phyloP scores from a whole-genome alignment of 495 filamentous ascomycete genomes.

The Glutinoglossum americanum region DNA sequence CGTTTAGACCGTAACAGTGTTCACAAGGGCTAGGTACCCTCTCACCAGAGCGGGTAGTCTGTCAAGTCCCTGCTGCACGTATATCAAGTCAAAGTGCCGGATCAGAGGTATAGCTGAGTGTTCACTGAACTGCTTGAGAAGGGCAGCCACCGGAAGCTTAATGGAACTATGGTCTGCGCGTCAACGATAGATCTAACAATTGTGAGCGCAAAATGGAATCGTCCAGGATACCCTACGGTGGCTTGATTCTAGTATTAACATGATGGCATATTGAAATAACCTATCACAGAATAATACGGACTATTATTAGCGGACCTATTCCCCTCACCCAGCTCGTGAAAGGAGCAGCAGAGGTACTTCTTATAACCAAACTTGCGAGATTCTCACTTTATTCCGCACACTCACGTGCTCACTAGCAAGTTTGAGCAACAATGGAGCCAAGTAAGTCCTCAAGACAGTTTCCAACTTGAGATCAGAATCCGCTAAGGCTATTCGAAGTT shows the following conservation, averaged over 20 bases:
- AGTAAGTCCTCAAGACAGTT: conserved; percentile 48
- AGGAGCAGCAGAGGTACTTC: neutral
- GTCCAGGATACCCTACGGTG: conserved; percentile 18
- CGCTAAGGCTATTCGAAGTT: conserved; percentile 70
- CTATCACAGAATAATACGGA: conserved; percentile 11
- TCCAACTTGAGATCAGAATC: conserved; percentile 68
- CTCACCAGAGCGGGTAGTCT: conserved; percentile 28
- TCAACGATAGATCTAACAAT: conserved; percentile 5
- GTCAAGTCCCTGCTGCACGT: conserved; percentile 69
- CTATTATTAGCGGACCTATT: neutral
- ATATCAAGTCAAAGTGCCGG: conserved; percentile 71
- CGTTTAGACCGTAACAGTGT: neutral
- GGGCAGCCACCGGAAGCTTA: conserved; percentile 57
- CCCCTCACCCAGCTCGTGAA: neutral
- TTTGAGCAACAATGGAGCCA: conserved; percentile 69
- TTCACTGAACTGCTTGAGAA: conserved; percentile 81
- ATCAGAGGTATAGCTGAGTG: conserved; percentile 42
- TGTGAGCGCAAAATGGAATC: neutral
- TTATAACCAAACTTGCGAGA: no score
- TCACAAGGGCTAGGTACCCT: neutral
- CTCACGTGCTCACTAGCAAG: conserved; percentile 54
- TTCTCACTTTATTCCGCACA: conserved; percentile 62
- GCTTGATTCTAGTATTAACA: conserved; percentile 49
- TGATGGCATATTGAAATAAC: conserved; percentile 58
- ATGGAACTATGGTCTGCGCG: conserved; percentile 26